Evolutionary conservation across 2,329 filamentous ascomycete genomes (phyloP).

Genomic region (Penicillium sp.): DNA sequence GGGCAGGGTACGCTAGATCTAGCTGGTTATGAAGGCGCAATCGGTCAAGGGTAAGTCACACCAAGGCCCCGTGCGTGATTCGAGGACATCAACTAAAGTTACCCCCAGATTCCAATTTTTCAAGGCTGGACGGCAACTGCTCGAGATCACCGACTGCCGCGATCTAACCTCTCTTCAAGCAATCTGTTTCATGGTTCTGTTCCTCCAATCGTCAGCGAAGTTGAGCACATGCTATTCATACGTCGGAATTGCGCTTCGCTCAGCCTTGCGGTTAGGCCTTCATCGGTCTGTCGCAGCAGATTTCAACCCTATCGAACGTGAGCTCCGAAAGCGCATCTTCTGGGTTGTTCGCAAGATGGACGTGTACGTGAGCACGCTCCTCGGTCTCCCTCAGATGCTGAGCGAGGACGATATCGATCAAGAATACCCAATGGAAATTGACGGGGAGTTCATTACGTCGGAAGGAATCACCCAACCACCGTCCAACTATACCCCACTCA

Average conservation of each 20-base stretch:
- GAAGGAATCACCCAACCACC: slow-evolving; percentile 54
- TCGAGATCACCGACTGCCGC: slow-evolving; percentile 62
- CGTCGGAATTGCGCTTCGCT: slow-evolving; percentile 71
- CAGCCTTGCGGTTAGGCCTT: slow-evolving; percentile 71
- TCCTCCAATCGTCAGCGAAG: slow-evolving; percentile 74
- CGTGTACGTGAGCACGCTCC: slow-evolving; percentile 49
- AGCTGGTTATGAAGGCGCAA: slow-evolving; percentile 48
- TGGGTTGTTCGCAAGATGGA: slow-evolving; percentile 52
- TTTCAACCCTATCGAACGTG: slow-evolving; percentile 67
- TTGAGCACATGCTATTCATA: slow-evolving; percentile 77
- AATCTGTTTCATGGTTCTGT: slow-evolving; percentile 74
- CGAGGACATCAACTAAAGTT: background rate
- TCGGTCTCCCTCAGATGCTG: slow-evolving; percentile 49
- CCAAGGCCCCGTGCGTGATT: background rate
- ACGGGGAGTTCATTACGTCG: slow-evolving; percentile 47
- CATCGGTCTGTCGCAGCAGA: slow-evolving; percentile 68
- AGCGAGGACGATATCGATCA: slow-evolving; percentile 51
- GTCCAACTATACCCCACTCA: slow-evolving; percentile 52
- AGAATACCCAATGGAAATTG: slow-evolving; percentile 45
- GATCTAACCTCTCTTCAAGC: slow-evolving; percentile 72
- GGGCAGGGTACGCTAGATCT: slow-evolving; percentile 43
- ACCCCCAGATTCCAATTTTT: slow-evolving; percentile 67
- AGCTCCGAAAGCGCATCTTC: slow-evolving; percentile 65
- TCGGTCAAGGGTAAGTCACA: slow-evolving; percentile 52
- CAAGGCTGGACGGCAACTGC: slow-evolving; percentile 60